Evolutionary conservation across 495 filamentous ascomycete genomes (phyloP).

Genomic region (Melanomma pulvis-pyrius): DNA sequence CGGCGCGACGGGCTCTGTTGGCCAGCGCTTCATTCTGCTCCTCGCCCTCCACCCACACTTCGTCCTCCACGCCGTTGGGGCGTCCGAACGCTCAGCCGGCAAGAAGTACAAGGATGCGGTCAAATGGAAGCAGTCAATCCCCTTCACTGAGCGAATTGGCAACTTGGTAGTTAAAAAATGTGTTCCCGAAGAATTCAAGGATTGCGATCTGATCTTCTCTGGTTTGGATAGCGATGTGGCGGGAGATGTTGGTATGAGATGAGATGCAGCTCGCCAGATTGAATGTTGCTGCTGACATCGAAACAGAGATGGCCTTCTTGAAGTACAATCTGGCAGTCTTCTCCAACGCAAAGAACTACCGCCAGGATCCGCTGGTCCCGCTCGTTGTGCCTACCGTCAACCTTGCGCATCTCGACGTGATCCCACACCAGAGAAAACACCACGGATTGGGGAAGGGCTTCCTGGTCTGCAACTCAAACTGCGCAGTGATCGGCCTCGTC

Average conservation of each 20-base stretch:
- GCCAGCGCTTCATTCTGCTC: slow-evolving; percentile 52
- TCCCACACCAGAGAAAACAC: slow-evolving; percentile 46
- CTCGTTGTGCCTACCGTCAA: slow-evolving; percentile 53
- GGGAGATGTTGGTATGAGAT: slow-evolving; percentile 48
- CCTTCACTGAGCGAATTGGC: slow-evolving; percentile 48
- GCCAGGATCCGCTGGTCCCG: slow-evolving; percentile 49
- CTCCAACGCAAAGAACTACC: slow-evolving; percentile 53
- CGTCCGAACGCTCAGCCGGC: slow-evolving; percentile 47
- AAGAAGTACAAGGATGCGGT: slow-evolving; percentile 52
- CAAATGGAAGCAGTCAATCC: slow-evolving; percentile 49
- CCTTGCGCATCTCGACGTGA: slow-evolving; percentile 46
- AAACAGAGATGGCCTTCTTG: slow-evolving; percentile 49
- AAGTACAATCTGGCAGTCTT: slow-evolving; percentile 48
- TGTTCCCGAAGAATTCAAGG: slow-evolving; percentile 45
- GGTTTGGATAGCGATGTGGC: slow-evolving; percentile 52
- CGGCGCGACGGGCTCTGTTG: slow-evolving; percentile 50
- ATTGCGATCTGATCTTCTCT: slow-evolving; percentile 50
- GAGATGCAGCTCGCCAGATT: not conserved
- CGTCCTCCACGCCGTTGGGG: slow-evolving; percentile 48
- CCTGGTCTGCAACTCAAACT: slow-evolving; percentile 53
- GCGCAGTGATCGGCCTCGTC: slow-evolving; percentile 52
- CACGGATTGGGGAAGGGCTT: slow-evolving; percentile 46
- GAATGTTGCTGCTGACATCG: slow-evolving; percentile 1
- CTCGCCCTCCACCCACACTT: slow-evolving; percentile 50
- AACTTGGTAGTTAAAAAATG: slow-evolving; percentile 48